A percentile compares a stretch with the other conserved stretches of the same genome.
These are phyloP conservation scores for Sanguinoderma infundibulare DNA, from an alignment of 1,284 basidiomycete genomes.

Conservation along the genomic window DNA sequence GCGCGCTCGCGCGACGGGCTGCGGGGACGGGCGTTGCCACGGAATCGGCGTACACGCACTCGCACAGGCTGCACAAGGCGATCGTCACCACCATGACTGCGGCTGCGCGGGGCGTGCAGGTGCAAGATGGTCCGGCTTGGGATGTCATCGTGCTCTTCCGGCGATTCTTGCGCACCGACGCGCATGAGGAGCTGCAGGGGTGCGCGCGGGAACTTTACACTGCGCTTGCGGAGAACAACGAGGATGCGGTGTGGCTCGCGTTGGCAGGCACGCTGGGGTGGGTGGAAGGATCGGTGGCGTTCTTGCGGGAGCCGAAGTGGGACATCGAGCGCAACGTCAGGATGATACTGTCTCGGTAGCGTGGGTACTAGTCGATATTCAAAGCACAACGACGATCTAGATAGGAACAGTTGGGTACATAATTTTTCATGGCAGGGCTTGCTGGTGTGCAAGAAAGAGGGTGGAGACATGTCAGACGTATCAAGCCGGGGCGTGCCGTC, in stretches of 20 bases:
- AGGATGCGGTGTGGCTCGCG: constrained; percentile 84
- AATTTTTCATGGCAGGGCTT: background rate
- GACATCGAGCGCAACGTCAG: constrained; percentile 59
- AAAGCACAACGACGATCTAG: background rate
- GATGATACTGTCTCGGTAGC: constrained; percentile 42
- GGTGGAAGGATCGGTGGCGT: constrained; percentile 46
- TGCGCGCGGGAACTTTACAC: constrained; percentile 69
- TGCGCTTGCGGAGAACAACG: constrained; percentile 63
- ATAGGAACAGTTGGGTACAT: background rate
- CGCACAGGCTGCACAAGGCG: constrained; percentile 76
- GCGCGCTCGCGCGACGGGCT: constrained; percentile 64
- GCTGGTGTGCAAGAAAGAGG: background rate
- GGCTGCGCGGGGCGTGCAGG: constrained; percentile 65
- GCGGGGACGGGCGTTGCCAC: constrained; percentile 50
- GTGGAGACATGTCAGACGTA: background rate
- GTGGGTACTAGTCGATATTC: background rate
- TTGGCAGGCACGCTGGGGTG: constrained; percentile 60
- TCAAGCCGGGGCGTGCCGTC: constrained; percentile 55
- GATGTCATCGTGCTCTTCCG: constrained; percentile 76
- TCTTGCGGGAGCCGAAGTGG: constrained; percentile 62
- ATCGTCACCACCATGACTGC: constrained; percentile 75
- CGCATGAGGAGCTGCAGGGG: constrained; percentile 75
- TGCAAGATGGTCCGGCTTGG: constrained; percentile 77
- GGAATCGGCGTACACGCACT: constrained; percentile 75
- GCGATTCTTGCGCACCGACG: constrained; percentile 69